Evolutionary conservation across 345 rosid species (phyloP), one percentile per base, ranked within the genome.

Genomic region (Reutealis trisperma): DNA sequence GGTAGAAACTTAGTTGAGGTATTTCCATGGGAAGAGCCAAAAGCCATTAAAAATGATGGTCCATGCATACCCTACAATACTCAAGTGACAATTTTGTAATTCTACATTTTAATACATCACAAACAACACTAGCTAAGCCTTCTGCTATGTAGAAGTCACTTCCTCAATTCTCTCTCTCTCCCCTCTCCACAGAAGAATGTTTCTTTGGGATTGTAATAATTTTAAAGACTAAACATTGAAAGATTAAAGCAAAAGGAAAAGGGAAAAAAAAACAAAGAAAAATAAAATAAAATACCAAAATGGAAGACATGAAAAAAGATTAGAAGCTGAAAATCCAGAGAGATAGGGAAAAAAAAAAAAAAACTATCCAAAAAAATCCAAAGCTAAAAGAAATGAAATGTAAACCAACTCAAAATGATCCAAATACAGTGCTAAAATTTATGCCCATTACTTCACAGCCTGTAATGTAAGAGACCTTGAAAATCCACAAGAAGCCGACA

Each of bases 381-480:
- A 81, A 41, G 22, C 66, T 5, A 51, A 61, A 61, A 34, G 22
- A 47, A 65, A 57, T 42, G 25, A 80, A 59, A 63, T 44, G 60
- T 4, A 74, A 63, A 47, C 67, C 7, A n/a, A 61, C 52, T 42
- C 15, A 51, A 61, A 71, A 72, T 79, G 74, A 73, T 77, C 80
- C 75, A 77, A 49, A 63, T 73, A 66, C 72, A 74, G 81, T 69
- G 71, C 80, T 30, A 55, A 68, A 60, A 1, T 32, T 47, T 25
- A 71, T 72, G 85, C 86, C 93, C 86, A 84, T 83, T 78, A 61
- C 87, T 85, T 63, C 87, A 82, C 91, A 84, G 93, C 87, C 87
- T 84, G 90, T 83, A 60, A 71, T 61, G 61, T 61, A 44, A 14
- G 54, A 52, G 66, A 8, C 61, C 76, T 75, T 65, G 75, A 74